phyloP scores from a whole-genome alignment of 768 basidiomycete species.

The Hygrocybe coccinea region DNA sequence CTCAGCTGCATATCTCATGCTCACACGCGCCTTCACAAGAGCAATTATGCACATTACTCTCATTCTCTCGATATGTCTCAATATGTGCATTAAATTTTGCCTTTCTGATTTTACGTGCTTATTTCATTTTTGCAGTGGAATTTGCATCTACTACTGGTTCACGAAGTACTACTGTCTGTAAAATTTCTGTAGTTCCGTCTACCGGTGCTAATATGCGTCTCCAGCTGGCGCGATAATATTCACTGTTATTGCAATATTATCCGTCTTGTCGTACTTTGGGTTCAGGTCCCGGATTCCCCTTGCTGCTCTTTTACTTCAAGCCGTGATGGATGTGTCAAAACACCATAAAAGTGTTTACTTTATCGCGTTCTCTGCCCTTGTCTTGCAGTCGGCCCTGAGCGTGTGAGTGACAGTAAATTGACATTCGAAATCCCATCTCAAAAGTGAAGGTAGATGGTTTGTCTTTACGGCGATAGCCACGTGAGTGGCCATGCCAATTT shows the following conservation, averaged over 20 bases:
- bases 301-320: slow-evolving; percentile 71
- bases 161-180: slow-evolving; percentile 62
- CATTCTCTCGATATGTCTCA: slow-evolving; percentile 54
- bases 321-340: slow-evolving; percentile 80
- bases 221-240: slow-evolving; percentile 80
- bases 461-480: slow-evolving; percentile 73
- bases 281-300: slow-evolving; percentile 71
- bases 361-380: slow-evolving; percentile 67
- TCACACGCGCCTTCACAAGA: slow-evolving; percentile 68
- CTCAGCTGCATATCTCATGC: slow-evolving; percentile 61
- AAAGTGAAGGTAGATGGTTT: slow-evolving; percentile 52
- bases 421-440: not conserved
- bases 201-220: not conserved
- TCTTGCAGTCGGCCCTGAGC: slow-evolving; percentile 64
- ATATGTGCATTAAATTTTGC: slow-evolving; percentile 49
- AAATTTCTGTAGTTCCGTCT: not conserved
- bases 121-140: slow-evolving; percentile 52
- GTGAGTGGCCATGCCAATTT: slow-evolving; percentile 30
- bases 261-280: slow-evolving; percentile 69
- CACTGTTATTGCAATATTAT: slow-evolving; percentile 72
- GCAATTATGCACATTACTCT: slow-evolving; percentile 75
- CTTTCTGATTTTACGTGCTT: too few species aligned
- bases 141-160: slow-evolving; percentile 73
- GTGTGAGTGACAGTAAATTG: slow-evolving; percentile 43
- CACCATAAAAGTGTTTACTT: slow-evolving; percentile 76